These are phyloP conservation scores for Alternaria longipes DNA, from an alignment of 2,329 filamentous ascomycete species.

Conservation along the genomic window DNA sequence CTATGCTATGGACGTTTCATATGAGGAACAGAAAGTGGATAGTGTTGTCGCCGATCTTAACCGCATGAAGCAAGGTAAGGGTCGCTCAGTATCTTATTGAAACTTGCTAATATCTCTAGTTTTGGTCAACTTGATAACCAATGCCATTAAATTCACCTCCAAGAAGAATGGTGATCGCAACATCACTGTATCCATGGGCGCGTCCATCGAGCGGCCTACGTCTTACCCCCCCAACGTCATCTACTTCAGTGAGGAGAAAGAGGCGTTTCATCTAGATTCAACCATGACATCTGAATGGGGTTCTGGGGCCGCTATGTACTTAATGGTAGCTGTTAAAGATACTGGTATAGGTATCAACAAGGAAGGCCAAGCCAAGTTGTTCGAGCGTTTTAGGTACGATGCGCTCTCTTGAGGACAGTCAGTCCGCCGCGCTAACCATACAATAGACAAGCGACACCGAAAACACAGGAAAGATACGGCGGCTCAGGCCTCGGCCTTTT, in stretches of 20 bases:
- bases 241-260: constrained; percentile 52
- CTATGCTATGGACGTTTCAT: constrained; percentile 54
- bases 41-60: constrained; percentile 51
- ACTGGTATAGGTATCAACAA: constrained; percentile 55
- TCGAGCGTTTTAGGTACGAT: constrained; percentile 54
- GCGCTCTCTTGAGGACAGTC: neutral
- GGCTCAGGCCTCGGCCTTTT: constrained; percentile 52
- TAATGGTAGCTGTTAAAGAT: constrained; percentile 58
- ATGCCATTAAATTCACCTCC: constrained; percentile 59
- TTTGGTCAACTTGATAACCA: constrained; percentile 56
- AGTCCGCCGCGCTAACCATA: neutral
- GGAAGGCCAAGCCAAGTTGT: constrained; percentile 53
- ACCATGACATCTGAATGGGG: constrained; percentile 56
- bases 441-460: constrained; percentile 49
- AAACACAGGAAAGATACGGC: constrained; percentile 55
- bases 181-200: constrained; percentile 55
- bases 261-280: constrained; percentile 52
- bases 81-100: fast-evolving
- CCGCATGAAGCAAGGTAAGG: constrained; percentile 49
- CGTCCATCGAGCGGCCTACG: constrained; percentile 47
- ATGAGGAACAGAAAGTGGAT: constrained; percentile 49
- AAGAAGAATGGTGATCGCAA: constrained; percentile 50
- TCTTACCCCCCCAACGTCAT: constrained; percentile 57
- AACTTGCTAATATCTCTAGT: constrained; percentile 40
- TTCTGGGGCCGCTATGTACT: constrained; percentile 49